Conservation (phyloP, 2,329 filamentous ascomycete genomes). For the Shiraia bambusicola region DNA sequence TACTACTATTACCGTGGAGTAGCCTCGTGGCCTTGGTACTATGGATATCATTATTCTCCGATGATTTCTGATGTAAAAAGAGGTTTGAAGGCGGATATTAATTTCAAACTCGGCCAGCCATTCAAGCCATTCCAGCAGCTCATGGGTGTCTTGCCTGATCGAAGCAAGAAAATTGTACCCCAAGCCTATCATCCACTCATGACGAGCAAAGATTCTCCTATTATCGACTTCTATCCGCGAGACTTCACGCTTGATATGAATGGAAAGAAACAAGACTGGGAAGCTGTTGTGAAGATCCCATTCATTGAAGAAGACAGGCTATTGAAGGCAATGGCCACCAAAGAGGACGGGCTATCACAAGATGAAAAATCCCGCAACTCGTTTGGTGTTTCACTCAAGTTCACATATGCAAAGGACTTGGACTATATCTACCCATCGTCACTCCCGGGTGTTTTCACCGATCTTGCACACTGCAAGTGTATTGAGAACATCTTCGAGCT, state of each 20-base stretch:
- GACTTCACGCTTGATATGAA: conserved; percentile 99
- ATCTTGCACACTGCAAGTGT: conserved; percentile 82
- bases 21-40: conserved; percentile 98
- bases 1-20: conserved; percentile 98
- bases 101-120: conserved; percentile 91
- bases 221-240: conserved; percentile 95
- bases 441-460: conserved; percentile 84
- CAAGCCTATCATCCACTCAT: conserved; percentile 85
- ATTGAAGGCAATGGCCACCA: conserved; percentile 80
- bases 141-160: conserved; percentile 96
- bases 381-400: conserved; percentile 91
- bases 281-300: conserved; percentile 97
- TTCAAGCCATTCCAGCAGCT: conserved; percentile 95
- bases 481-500: conserved; percentile 96
- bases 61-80: conserved; percentile 95
- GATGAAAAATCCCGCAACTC: conserved; percentile 82
- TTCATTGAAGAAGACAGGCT: conserved; percentile 94
- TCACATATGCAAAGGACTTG: conserved; percentile 76
- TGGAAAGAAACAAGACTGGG: conserved; percentile 99
- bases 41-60: conserved; percentile 92
- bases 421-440: conserved; percentile 87
- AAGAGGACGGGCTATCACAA: conserved; percentile 73
- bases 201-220: conserved; percentile 86
- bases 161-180: conserved; percentile 96
- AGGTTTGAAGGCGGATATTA: conserved; percentile 80